Conservation (phyloP, 225 moss, liverwort and hornwort species). For the Thuidium tamariscinum region DNA sequence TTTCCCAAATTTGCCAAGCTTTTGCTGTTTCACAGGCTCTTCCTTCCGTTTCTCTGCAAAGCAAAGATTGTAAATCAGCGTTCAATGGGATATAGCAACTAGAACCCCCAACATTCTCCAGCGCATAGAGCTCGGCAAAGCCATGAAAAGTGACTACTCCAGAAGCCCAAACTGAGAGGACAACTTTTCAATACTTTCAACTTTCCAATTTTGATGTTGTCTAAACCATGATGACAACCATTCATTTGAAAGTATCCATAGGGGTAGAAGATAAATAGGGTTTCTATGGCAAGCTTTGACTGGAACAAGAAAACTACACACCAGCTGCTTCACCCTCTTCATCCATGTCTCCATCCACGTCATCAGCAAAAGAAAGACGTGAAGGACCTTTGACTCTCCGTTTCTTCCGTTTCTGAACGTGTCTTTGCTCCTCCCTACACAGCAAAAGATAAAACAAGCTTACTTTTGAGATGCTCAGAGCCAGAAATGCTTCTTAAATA, state of each 20-base stretch:
- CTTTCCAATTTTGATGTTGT: neutral
- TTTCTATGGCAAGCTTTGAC: neutral
- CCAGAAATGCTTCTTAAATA: too few relatives aligned
- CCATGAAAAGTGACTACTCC: neutral
- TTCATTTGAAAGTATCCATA: neutral
- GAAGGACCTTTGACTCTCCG: slow-evolving; percentile 78
- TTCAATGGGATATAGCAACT: neutral
- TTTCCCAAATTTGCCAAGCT: slow-evolving; percentile 83
- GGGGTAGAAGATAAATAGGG: neutral
- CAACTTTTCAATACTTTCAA: too few relatives aligned
- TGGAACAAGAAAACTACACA: neutral
- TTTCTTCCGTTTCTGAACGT: too few relatives aligned
- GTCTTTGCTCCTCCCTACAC: too few relatives aligned
- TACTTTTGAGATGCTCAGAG: too few relatives aligned
- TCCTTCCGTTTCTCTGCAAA: slow-evolving; percentile 33
- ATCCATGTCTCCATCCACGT: slow-evolving; percentile 53
- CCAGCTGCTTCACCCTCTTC: slow-evolving; percentile 53
- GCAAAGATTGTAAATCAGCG: neutral
- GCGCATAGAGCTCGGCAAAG: neutral
- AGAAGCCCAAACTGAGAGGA: neutral
- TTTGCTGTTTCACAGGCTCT: slow-evolving; percentile 49
- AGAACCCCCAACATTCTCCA: neutral
- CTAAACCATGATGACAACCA: neutral
- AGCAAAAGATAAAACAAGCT: too few relatives aligned
- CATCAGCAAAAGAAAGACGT: slow-evolving; percentile 70